Percentiles rank a stretch among this genome's conserved stretches.
Evolutionary conservation across 73 alveolate species (phyloP).

Genomic region (Tetrahymena malaccensis): DNA sequence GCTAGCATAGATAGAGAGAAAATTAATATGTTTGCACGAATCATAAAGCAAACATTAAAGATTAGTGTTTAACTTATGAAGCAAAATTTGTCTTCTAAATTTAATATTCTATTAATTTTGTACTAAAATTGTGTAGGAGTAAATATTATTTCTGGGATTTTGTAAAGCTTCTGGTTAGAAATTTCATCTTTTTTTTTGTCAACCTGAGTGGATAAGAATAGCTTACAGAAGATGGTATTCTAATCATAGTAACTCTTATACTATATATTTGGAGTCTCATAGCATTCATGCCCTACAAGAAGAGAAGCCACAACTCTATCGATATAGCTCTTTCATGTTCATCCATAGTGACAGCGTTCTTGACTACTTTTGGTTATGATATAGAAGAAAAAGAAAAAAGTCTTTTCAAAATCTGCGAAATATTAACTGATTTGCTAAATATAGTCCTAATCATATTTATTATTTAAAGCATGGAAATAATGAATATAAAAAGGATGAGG

Average conservation of each 20-base stretch:
- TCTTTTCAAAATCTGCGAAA: background rate
- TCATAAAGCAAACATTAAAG: too few relatives aligned
- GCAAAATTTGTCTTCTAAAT: too few relatives aligned
- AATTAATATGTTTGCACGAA: too few relatives aligned
- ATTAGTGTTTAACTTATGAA: too few relatives aligned
- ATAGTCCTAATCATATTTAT: background rate
- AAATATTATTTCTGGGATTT: background rate
- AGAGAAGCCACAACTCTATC: background rate
- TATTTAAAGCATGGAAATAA: background rate
- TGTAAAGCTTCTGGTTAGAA: background rate
- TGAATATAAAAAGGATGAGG: background rate
- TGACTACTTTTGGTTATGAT: background rate
- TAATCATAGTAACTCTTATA: background rate
- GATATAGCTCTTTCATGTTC: background rate
- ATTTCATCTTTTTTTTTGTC: background rate
- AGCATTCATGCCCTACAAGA: background rate
- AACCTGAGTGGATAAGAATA: background rate
- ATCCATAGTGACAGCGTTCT: background rate
- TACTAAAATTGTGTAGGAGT: background rate
- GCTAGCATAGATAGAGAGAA: too few relatives aligned
- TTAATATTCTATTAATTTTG: background rate
- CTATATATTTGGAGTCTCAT: background rate
- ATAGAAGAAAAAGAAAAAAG: background rate
- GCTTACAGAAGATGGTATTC: background rate
- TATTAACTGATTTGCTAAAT: background rate